Evolutionary conservation across 2,329 filamentous ascomycete species (phyloP).

Genomic region (Shiraia sp.): DNA sequence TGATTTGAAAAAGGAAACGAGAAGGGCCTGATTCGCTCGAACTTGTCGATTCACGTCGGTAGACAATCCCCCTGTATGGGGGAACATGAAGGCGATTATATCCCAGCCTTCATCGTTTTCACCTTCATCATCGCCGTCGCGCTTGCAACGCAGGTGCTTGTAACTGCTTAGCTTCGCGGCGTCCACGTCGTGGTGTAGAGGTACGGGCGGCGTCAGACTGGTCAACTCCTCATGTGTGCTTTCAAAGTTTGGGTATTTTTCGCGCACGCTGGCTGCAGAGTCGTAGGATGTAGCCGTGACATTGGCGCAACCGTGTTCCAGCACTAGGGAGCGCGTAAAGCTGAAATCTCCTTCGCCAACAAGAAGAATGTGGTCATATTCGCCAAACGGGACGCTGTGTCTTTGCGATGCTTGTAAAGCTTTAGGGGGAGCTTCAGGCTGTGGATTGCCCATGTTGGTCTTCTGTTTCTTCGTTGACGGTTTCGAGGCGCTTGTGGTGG

Average conservation of each 20-base stretch:
- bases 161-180: constrained; percentile 58
- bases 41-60: constrained; percentile 96
- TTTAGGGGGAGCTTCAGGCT: constrained; percentile 3
- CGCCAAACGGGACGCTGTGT: constrained; percentile 69
- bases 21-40: constrained; percentile 67
- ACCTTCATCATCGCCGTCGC: constrained; percentile 24
- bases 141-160: constrained; percentile 28
- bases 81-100: constrained; percentile 92
- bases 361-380: constrained; percentile 70
- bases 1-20: constrained; percentile 36
- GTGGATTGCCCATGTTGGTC: not conserved
- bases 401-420: constrained; percentile 36
- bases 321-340: constrained; percentile 69
- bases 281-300: constrained; percentile 74
- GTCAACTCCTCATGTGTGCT: constrained; percentile 35
- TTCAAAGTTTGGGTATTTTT: constrained; percentile 53
- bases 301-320: constrained; percentile 67
- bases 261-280: constrained; percentile 58
- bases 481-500: constrained; percentile 12
- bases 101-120: constrained; percentile 60
- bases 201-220: constrained; percentile 39
- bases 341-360: constrained; percentile 81
- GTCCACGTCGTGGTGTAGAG: constrained; percentile 62
- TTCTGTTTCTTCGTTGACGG: constrained; percentile 15
- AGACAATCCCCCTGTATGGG: constrained; percentile 88